Evolutionary conservation across 2,329 filamentous ascomycete genomes (phyloP), one percentile per base, ranked within the genome.

Genomic region (Boeremia lycopersici): DNA sequence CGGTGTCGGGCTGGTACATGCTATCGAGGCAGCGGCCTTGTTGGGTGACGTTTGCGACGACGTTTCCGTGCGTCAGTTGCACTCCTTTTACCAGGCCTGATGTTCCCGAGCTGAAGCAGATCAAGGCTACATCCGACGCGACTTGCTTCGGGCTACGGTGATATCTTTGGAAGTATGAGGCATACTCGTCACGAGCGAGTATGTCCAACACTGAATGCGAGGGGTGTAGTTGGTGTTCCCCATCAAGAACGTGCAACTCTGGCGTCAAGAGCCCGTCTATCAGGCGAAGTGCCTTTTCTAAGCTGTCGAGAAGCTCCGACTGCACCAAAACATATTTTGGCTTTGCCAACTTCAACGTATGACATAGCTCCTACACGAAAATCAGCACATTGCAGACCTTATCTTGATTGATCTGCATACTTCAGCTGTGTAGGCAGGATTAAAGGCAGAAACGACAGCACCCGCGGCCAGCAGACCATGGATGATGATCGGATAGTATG

Each of bases 21-120:
- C 45, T 34, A 13, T 31, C 57, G 3, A 39, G 36, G 13, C 13
- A 39, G 17, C 4, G 10, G 12, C 9, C 10, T 12, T 39, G 36
- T 13, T 12, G 10, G 2, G 8, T 12, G 10, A 39, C 36, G 13
- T 39, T 39, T 13, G 36, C 23, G 11, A 39, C 56, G 11, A 60
- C 12, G 30, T 55, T 55, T 9, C 47, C 28, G 30, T 62, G 60
- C 15, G 19, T 59, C 2, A 62, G 55, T 7, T 23, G 5, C 8
- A 62, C 60, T 10, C 56, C 60, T 34, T 62, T 62, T 12, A 41
- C 29, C 8, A 56, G 35, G 12, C 60, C 57, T 53, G 46, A 59
- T 8, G 40, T 42, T 71, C 62, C 0, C 63, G 35, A 41, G 11
- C 36, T 33, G 23, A 42, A 45, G 9, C 19, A 51, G 17, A 46